Base-by-base conservation (phyloP, 208 protist genomes). In the Lotmaria passim region DNA sequence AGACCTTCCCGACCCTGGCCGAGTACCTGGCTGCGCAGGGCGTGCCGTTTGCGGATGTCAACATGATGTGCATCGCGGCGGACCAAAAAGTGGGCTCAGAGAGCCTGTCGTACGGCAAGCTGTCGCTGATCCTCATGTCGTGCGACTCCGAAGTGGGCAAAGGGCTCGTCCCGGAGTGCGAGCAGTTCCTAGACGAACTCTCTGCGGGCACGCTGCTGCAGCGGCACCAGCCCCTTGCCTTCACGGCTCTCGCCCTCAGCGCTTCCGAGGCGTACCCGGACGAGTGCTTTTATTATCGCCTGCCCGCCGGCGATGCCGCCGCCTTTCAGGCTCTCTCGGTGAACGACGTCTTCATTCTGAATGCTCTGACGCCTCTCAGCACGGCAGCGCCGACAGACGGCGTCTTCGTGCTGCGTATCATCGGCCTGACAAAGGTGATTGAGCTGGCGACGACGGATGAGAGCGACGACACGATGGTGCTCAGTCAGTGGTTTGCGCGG, bases 381-480 rank as follows among this genome's bases (percentile, higher is more conserved):
- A 69, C 69, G 23, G 52, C 48, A 3, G 79, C 61, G 28, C 66
- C 47, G 34, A 10, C 68, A 10, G 78, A 76, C 58, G 78, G 53
- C n/a, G 28, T 53, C 26, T 79, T 75, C 33, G 65, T 56, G 19
- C 76, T 88, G 59, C 75, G 75, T 41, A 66, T 94, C 51, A 47
- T 85, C 26, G 89, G 89, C 8, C 69, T 91, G 21, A 85, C 85
- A 12, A 86, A 94, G 73, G 85, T 91, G 43, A 87, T 94, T 55
- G 68, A 84, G 55, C 70, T 91, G 26, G 74, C 80, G 44, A 78
- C 81, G 19, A 88, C 83, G 17, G 79, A 86, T 36, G 68, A 74
- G 30, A 57, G 58, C 38, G 78, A 79, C 33, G 80, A 81, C 48
- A 81, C 74, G 28, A 75, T 89, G 70, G 77, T 90, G 57, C 80